These are phyloP conservation scores for Kokia cookei DNA, from an alignment of 441 rosid species.

Conservation along the genomic window DNA sequence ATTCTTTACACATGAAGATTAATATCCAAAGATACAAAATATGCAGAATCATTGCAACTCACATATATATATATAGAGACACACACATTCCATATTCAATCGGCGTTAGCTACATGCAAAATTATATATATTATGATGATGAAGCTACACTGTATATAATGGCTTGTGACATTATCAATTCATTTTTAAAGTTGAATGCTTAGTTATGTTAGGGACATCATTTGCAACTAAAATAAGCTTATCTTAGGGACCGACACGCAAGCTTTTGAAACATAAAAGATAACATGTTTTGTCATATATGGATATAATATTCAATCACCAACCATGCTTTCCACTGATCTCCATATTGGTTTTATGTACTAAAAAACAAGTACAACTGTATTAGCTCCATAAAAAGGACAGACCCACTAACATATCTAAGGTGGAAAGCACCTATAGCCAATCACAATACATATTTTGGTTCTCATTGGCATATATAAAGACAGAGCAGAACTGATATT, in stretches of 20 bases:
- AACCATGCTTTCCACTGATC: not conserved
- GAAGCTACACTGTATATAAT: too few species aligned
- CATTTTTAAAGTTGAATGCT: not conserved
- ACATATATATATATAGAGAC: too few species aligned
- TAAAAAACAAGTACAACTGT: not conserved
- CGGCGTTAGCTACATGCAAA: too few species aligned
- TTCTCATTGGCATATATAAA: too few species aligned
- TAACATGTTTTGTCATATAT: not conserved
- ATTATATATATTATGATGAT: too few species aligned
- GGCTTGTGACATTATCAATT: not conserved
- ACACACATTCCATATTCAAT: too few species aligned
- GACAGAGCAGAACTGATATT: too few species aligned
- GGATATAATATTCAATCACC: not conserved
- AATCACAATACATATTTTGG: too few species aligned
- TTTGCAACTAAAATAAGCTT: not conserved
- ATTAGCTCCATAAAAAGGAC: not conserved
- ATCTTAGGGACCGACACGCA: not conserved
- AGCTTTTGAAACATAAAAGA: not conserved
- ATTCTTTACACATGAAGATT: slow-evolving; percentile 6
- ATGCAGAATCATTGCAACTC: not conserved
- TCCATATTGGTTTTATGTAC: not conserved
- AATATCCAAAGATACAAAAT: not conserved
- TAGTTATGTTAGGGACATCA: not conserved
- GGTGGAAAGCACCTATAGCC: too few species aligned
- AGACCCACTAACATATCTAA: not conserved